Percentiles rank a stretch among this genome's conserved stretches.
Evolutionary conservation across 2,329 filamentous ascomycete genomes (phyloP).

Genomic region (Nemania abortiva): DNA sequence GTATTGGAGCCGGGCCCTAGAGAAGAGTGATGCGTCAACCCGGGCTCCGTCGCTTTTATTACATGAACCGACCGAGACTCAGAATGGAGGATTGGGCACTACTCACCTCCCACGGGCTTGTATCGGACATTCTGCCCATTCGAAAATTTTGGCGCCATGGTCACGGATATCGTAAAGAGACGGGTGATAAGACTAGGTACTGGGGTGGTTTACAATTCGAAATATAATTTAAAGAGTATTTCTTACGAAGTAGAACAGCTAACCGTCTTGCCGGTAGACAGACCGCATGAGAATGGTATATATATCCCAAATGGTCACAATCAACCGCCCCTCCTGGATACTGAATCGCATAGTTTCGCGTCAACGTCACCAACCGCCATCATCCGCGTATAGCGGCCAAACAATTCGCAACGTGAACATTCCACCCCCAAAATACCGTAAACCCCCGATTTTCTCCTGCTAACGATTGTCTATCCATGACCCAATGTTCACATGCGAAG

Average conservation of each 20-base stretch:
- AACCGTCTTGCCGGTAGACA: not conserved
- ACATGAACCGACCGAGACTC: not conserved
- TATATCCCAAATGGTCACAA: not conserved
- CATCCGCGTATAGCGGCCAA: not conserved
- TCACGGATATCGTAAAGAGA: slow-evolving; percentile 3
- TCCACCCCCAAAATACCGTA: not conserved
- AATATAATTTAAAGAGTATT: not conserved
- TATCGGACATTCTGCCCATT: slow-evolving; percentile 46
- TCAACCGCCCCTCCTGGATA: slow-evolving; percentile 8
- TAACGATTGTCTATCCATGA: slow-evolving; percentile 23
- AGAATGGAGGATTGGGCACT: not conserved
- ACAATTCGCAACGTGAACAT: not conserved
- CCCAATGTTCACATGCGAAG: slow-evolving; percentile 25
- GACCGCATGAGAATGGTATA: not conserved
- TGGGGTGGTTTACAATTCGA: not conserved
- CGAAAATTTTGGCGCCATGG: slow-evolving; percentile 46
- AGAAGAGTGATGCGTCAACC: not conserved
- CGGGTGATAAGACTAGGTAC: too few species aligned
- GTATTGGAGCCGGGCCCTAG: slow-evolving; percentile 45
- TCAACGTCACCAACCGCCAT: slow-evolving; percentile 35
- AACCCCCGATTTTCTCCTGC: slow-evolving; percentile 1
- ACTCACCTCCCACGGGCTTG: slow-evolving; percentile 47
- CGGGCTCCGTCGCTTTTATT: not conserved
- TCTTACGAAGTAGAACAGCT: not conserved
- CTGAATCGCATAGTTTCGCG: slow-evolving; percentile 16